phyloP scores from a whole-genome alignment of 805 yeast genomes.

The Soucietia sequanensis region DNA sequence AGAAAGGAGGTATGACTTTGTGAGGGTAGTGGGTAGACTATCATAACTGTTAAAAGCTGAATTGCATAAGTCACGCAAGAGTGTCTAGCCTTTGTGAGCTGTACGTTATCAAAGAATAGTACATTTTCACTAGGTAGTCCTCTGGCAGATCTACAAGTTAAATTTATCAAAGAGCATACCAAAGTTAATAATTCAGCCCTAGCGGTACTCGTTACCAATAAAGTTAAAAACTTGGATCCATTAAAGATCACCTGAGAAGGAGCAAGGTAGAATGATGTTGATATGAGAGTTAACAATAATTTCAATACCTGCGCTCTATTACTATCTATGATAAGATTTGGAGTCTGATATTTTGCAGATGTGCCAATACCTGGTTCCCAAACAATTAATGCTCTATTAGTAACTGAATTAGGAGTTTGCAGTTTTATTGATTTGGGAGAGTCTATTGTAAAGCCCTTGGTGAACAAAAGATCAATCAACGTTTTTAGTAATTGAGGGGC shows the following conservation, averaged over 20 bases:
- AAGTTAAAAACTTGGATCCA: conserved; percentile 64
- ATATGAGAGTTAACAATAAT: conserved; percentile 57
- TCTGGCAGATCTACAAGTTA: conserved; percentile 51
- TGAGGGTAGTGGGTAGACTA: conserved; percentile 62
- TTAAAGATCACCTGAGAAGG: conserved; percentile 39
- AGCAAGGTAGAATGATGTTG: conserved; percentile 56
- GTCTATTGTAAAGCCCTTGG: conserved; percentile 53
- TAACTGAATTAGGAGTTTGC: conserved; percentile 7
- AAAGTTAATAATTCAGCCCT: conserved; percentile 48
- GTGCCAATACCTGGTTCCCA: conserved; percentile 86
- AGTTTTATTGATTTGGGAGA: conserved; percentile 5
- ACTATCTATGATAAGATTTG: conserved; percentile 45
- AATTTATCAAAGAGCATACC: conserved; percentile 70
- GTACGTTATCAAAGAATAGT: conserved; percentile 26
- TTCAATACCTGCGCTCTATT: conserved; percentile 69
- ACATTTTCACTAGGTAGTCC: conserved; percentile 43
- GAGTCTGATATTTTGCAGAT: conserved; percentile 23
- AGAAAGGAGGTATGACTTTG: conserved; percentile 37
- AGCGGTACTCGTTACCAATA: conserved; percentile 50
- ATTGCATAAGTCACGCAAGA: conserved; percentile 53
- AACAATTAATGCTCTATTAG: conserved; percentile 38
- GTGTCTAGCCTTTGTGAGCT: conserved; percentile 42
- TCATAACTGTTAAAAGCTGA: conserved; percentile 60
- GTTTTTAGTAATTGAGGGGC: conserved; percentile 11
- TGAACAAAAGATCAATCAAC: conserved; percentile 50